phyloP scores from a whole-genome alignment of 2,329 filamentous ascomycete species.

The Monilinia fructigena region DNA sequence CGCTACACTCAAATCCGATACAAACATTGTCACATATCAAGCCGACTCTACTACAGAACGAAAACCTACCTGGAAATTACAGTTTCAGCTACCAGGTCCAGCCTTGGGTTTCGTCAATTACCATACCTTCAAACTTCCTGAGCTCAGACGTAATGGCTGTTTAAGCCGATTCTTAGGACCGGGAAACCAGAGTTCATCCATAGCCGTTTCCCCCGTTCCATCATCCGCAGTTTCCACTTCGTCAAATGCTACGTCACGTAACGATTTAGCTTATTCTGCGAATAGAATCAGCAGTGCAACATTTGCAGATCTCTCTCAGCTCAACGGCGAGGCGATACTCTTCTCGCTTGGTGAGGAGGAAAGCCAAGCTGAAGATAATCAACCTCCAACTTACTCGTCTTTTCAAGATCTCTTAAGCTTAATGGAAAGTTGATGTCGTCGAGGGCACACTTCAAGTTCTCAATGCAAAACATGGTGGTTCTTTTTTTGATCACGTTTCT shows the following conservation, averaged over 20 bases:
- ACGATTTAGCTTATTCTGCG: not conserved
- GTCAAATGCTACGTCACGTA: not conserved
- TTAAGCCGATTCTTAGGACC: conserved; percentile 1
- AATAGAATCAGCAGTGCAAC: conserved; percentile 24
- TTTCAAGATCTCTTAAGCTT: conserved; percentile 23
- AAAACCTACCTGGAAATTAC: conserved; percentile 24
- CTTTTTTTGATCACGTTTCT: conserved; percentile 22
- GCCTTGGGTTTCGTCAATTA: conserved; percentile 12
- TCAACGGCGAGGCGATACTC: conserved; percentile 20
- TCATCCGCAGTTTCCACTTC: not conserved
- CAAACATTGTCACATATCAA: conserved; percentile 21
- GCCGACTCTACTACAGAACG: conserved; percentile 2
- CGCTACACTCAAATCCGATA: conserved; percentile 1
- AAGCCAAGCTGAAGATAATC: not conserved
- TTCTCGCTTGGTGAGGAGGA: conserved; percentile 24
- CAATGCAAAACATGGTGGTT: conserved; percentile 12
- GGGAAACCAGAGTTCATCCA: not conserved
- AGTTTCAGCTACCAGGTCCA: conserved; percentile 23
- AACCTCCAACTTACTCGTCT: not conserved
- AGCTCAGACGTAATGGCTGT: not conserved
- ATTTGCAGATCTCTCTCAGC: conserved; percentile 21
- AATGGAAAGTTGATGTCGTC: conserved; percentile 9
- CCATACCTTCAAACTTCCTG: conserved; percentile 7
- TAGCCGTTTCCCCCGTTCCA: not conserved
- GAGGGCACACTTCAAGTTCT: conserved; percentile 15